Base-by-base conservation (phyloP, 495 filamentous ascomycete genomes). In the Chaetomium fimeti region DNA sequence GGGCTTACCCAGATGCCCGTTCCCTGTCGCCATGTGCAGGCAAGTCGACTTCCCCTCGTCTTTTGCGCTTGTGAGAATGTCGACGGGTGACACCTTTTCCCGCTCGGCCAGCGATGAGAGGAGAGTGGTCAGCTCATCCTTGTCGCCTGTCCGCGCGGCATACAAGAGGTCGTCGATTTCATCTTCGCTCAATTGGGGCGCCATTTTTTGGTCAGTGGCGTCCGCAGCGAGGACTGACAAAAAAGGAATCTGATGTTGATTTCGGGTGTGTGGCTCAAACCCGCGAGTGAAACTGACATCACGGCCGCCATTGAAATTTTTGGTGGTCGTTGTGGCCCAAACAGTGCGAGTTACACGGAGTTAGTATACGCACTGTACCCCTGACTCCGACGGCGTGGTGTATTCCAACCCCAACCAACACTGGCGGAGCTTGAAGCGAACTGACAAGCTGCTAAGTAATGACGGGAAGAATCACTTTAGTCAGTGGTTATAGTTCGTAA, bases 121-220 rank as follows among this genome's bases (percentile, higher is more conserved):
- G 68, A 85, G 80, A 13, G 77, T 72, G n/a, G 79, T 76, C 49
- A 97, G 83, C 49, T 92, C 89, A 32, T 82, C 76, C 59, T 87
- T 79, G 40, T 95, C 91, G 69, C 90, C 89, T 0, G 81, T 81
- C 32, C 93, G 90, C 18, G 92, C 86, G 57, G 87, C 82, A 78
- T 94, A 96, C 65, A 97, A 83, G 66, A 97, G 85, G 71, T 97
- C 93, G 72, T 93, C 91, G 63, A 92, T 88, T 70, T 90, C 83
- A 51, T 97, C 93, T 71, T 86, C 84, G 27, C 83, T 84, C 62
- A 93, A 78, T 48, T 78, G 75, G 3, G 80, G 75, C 1, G 79
- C 73, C 81, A 84, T 84, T 32, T 66, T 76, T 36, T 59, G 58
- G 36, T 67, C n/a, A 15, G 38, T 11, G 15, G 24, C 16, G 1